phyloP scores from a whole-genome alignment of 2,329 filamentous ascomycete species.

The Xylariales sp. region DNA sequence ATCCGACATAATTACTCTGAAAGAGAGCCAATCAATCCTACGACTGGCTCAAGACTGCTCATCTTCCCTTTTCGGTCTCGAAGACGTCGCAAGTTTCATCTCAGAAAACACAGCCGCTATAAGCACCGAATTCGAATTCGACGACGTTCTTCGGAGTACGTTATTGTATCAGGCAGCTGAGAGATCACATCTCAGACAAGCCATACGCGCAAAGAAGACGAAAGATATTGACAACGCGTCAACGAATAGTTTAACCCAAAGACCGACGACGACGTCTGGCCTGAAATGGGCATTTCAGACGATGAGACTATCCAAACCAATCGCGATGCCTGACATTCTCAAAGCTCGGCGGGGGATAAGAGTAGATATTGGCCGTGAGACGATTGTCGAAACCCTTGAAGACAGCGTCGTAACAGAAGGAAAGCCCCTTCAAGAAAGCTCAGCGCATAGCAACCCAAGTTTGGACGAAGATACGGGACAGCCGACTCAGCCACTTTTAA shows the following conservation, averaged over 20 bases:
- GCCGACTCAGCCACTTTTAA: neutral
- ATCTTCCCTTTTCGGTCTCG: slow-evolving; percentile 35
- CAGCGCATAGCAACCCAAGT: neutral
- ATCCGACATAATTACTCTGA: slow-evolving; percentile 13
- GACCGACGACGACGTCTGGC: neutral
- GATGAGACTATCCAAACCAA: slow-evolving; percentile 4
- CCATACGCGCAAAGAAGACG: slow-evolving; percentile 15
- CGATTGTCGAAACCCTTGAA: neutral
- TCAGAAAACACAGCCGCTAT: slow-evolving; percentile 31
- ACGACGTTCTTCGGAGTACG: slow-evolving; percentile 27
- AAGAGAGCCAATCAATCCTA: slow-evolving; percentile 34
- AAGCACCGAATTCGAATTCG: slow-evolving; percentile 36
- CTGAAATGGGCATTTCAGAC: slow-evolving; percentile 12
- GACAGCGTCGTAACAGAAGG: neutral
- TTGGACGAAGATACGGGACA: neutral
- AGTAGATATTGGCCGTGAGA: slow-evolving; percentile 3
- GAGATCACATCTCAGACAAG: slow-evolving; percentile 29
- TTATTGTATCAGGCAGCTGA: slow-evolving; percentile 32
- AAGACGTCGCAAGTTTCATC: slow-evolving; percentile 33
- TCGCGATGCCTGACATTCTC: neutral
- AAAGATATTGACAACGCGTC: neutral
- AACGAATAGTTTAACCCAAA: neutral
- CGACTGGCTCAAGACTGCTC: slow-evolving; percentile 34
- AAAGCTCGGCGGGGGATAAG: neutral
- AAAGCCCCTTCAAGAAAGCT: neutral